phyloP scores from a whole-genome alignment of 495 filamentous ascomycete species.

The Podospora didyma region DNA sequence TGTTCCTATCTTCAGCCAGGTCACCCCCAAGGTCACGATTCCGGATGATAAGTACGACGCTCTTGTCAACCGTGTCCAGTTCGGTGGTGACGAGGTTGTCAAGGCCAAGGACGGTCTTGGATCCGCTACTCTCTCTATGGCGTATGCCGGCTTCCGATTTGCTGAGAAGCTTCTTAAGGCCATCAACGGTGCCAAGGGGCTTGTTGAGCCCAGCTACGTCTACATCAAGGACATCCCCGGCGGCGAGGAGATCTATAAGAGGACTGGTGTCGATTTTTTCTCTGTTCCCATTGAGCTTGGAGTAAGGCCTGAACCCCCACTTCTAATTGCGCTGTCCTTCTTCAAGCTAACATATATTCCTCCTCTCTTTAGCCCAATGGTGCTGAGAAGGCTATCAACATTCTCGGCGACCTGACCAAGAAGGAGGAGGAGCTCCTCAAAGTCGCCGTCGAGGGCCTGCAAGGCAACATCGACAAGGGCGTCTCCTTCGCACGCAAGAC shows the following conservation, averaged over 20 bases:
- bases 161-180: constrained; percentile 92
- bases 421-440: constrained; percentile 85
- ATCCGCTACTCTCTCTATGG: constrained; percentile 96
- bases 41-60: constrained; percentile 81
- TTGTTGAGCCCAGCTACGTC: constrained; percentile 91
- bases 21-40: constrained; percentile 72
- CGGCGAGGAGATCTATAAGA: constrained; percentile 77
- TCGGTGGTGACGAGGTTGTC: constrained; percentile 97
- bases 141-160: constrained; percentile 93
- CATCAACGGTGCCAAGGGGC: constrained; percentile 77
- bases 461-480: constrained; percentile 92
- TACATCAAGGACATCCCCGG: constrained; percentile 88
- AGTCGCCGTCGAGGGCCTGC: constrained; percentile 65
- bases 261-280: constrained; percentile 86
- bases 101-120: constrained; percentile 95
- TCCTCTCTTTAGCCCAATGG: constrained; percentile 72
- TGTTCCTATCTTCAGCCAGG: constrained; percentile 92
- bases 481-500: constrained; percentile 83
- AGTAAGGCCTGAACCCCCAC: constrained; percentile 48
- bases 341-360: constrained; percentile 25
- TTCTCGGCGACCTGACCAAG: constrained; percentile 66
- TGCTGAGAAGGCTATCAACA: constrained; percentile 76
- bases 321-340: not conserved
- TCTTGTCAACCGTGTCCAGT: constrained; percentile 91
- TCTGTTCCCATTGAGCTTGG: constrained; percentile 92